Evolutionary conservation across 169 alveolate species (phyloP), one percentile per base, ranked within the genome.

Genomic region (Besnoitia besnoiti): DNA sequence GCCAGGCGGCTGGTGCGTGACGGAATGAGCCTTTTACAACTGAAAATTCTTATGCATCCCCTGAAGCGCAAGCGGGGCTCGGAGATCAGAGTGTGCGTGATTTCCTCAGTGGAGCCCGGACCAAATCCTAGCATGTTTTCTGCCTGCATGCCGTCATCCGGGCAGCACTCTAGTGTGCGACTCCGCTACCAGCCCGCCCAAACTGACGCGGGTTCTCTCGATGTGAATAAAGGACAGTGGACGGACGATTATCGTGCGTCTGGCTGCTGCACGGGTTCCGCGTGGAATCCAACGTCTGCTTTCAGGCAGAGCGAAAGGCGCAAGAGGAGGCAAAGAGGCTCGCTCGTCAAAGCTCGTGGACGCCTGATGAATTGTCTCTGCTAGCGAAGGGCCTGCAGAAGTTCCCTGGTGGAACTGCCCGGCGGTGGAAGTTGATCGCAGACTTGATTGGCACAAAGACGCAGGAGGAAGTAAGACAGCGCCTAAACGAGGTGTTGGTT

Each of bases 371-470:
- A 91, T 92, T 97, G 93, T 94, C 97, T 49, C 73, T 94, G 27
- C 95, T 97, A 39, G 96, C 97, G 85, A 96, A 97, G 90, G 98
- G 97, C 21, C 94, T 97, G 75, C 97, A 95, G 80, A 97, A 97
- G 90, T 97, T 85, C 89, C 98, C 99, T 0, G 98, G 97, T 4
- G 98, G 98, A 16, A 90, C 96, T 42, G 95, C 96, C 49, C 93
- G 96, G 75, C 94, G 99, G 85, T 97, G 99, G 99, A 96, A 96
- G 88, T 91, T 95, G 76, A 96, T 97, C 51, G 95, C 97, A 35
- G 96, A 95, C 39, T 91, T 91, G 33, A 92, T 97, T 16, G 97
- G 97, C 59, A 96, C 96, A 42, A 96, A 96, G 61, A 95, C 94
- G 35, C 95, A 96, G 35, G 96, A 96, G 61, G 97, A 97, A 85